phyloP scores from a whole-genome alignment of 2,329 filamentous ascomycete species.

The Exophiala bonariae region DNA sequence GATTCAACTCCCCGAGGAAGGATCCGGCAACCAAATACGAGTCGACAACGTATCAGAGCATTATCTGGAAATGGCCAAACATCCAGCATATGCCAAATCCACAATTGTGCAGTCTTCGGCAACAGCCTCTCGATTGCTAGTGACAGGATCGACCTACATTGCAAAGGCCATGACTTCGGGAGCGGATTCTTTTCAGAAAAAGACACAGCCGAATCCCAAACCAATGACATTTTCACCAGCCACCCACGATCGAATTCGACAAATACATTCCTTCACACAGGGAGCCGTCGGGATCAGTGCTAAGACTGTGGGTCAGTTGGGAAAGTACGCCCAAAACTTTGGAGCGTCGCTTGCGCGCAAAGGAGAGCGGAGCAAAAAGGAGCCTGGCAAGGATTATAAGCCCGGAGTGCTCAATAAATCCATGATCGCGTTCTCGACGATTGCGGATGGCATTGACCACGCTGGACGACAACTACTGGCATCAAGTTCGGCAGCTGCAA shows the following conservation, averaged over 20 bases:
- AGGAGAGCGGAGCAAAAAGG: constrained; percentile 57
- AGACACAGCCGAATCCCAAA: constrained; percentile 72
- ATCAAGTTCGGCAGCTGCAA: constrained; percentile 74
- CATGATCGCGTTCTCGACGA: constrained; percentile 92
- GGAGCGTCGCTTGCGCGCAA: constrained; percentile 73
- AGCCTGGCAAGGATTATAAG: constrained; percentile 77
- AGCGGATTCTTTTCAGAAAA: constrained; percentile 78
- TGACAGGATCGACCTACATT: constrained; percentile 79
- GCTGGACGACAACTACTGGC: constrained; percentile 76
- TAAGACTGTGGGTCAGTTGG: constrained; percentile 82
- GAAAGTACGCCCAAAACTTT: constrained; percentile 83
- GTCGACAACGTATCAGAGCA: constrained; percentile 51
- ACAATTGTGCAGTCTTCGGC: constrained; percentile 83
- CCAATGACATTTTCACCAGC: constrained; percentile 85
- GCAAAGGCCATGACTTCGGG: constrained; percentile 74
- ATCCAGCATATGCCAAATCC: constrained; percentile 90
- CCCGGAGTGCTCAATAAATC: constrained; percentile 93
- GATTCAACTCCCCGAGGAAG: constrained; percentile 48
- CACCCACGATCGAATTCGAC: constrained; percentile 81
- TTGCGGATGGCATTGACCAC: constrained; percentile 90
- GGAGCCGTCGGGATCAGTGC: constrained; percentile 77
- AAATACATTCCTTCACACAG: constrained; percentile 82
- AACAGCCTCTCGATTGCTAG: constrained; percentile 84
- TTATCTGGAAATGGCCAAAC: constrained; percentile 74
- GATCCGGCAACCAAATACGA: constrained; percentile 47